Conservation (phyloP, 345 rosid genomes). For the Rhodomyrtus tomentosa region DNA sequence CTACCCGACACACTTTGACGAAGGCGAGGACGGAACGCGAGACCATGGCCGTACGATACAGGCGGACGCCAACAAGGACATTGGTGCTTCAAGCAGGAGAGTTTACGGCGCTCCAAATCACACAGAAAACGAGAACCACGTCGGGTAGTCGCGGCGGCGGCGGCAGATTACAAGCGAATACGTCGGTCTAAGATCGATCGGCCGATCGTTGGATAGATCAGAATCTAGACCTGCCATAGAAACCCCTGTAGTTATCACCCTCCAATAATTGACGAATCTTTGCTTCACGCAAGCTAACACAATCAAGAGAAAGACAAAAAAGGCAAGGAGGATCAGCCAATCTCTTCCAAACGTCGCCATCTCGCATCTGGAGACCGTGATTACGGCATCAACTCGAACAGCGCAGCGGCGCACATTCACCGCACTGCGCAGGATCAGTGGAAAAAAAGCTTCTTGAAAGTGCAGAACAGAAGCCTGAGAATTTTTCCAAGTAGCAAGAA, state of each 20-base stretch:
- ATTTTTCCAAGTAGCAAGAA: not conserved
- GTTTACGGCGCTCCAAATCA: not conserved
- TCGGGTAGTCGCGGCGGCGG: not conserved
- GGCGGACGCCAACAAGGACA: not conserved
- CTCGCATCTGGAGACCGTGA: not conserved
- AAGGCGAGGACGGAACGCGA: fast-evolving
- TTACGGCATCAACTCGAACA: not conserved
- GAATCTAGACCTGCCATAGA: not conserved
- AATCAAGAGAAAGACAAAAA: not conserved
- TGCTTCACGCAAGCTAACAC: not conserved
- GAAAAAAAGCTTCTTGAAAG: not conserved
- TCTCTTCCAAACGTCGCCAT: not conserved
- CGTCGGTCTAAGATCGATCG: not conserved
- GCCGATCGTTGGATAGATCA: not conserved
- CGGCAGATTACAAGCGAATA: too few species aligned
- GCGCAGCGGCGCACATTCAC: not conserved
- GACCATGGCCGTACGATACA: not conserved
- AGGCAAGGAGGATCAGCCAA: not conserved
- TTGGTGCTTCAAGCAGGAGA: not conserved
- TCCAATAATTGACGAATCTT: not conserved
- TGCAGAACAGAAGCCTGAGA: not conserved
- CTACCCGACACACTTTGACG: not conserved
- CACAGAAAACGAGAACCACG: not conserved
- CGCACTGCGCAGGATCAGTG: not conserved
- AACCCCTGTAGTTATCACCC: not conserved